phyloP scores from a whole-genome alignment of 345 rosid genomes.

The Rhizophora mangle region DNA sequence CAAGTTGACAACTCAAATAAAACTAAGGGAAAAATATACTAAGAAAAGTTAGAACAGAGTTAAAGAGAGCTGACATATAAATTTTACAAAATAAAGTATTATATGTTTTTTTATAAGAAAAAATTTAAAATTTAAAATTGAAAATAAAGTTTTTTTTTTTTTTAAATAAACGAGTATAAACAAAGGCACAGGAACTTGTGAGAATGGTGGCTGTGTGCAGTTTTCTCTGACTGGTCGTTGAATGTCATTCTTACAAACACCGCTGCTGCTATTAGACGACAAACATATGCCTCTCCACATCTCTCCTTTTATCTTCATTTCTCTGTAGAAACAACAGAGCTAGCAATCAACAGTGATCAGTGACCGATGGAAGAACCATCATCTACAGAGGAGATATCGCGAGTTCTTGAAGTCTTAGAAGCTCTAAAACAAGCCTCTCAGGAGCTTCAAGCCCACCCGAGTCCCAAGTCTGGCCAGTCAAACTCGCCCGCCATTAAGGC shows the following conservation, averaged over 20 bases:
- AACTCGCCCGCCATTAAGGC: constrained; percentile 50
- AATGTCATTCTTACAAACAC: not conserved
- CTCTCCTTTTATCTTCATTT: not conserved
- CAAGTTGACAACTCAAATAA: too few relatives aligned
- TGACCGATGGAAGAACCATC: constrained; percentile 18
- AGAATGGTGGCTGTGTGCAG: not conserved
- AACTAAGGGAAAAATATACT: too few relatives aligned
- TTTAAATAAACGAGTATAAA: too few relatives aligned
- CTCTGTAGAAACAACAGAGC: not conserved
- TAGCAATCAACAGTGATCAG: not conserved
- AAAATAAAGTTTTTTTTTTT: too few relatives aligned
- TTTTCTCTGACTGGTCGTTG: constrained; percentile 11
- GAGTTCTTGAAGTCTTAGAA: constrained; percentile 50
- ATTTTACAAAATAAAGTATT: too few relatives aligned
- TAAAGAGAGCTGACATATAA: too few relatives aligned
- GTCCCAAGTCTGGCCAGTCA: constrained; percentile 27
- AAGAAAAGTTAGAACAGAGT: too few relatives aligned
- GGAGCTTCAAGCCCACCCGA: constrained; percentile 47
- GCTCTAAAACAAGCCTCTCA: constrained; percentile 69
- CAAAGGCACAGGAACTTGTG: too few relatives aligned
- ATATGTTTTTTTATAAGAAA: too few relatives aligned
- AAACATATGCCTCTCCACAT: not conserved
- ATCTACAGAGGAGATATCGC: constrained; percentile 21
- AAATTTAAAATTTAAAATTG: too few relatives aligned
- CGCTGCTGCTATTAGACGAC: not conserved